Evolutionary conservation across 805 yeast genomes (phyloP).

Genomic region (Teunomyces gatunensis): DNA sequence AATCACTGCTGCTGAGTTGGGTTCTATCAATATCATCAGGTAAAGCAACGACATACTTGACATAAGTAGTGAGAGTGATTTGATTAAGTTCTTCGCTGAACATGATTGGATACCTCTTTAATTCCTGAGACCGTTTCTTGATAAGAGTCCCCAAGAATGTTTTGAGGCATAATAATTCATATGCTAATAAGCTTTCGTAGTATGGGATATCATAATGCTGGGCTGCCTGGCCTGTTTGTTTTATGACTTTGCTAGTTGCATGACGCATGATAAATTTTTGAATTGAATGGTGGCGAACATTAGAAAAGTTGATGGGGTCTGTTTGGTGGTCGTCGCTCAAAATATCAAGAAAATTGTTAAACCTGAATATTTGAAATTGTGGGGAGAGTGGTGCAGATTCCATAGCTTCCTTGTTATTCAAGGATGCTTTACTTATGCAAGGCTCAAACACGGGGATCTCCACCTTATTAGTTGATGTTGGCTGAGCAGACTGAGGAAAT

Average conservation of each 20-base stretch:
- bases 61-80: constrained; percentile 35
- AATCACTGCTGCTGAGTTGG: constrained; percentile 18
- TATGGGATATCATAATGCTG: constrained; percentile 19
- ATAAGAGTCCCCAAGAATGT: constrained; percentile 26
- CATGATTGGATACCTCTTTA: constrained; percentile 6
- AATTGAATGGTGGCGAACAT: constrained; percentile 29
- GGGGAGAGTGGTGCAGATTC: constrained; percentile 23
- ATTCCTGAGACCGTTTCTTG: constrained; percentile 8
- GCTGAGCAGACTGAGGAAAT: background rate
- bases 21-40: constrained; percentile 19
- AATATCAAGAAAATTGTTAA: constrained; percentile 28
- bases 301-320: constrained; percentile 40
- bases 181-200: constrained; percentile 31
- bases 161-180: constrained; percentile 26
- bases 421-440: constrained; percentile 18
- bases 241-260: constrained; percentile 8
- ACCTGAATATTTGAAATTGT: constrained; percentile 28
- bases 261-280: constrained; percentile 26
- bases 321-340: constrained; percentile 28
- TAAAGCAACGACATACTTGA: constrained; percentile 30
- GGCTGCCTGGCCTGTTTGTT: constrained; percentile 5
- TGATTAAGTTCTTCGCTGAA: constrained; percentile 38
- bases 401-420: constrained; percentile 26
- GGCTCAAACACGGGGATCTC: constrained; percentile 18
- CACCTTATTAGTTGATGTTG: background rate